Evolutionary conservation across 1,139 yeast genomes (phyloP).

Genomic region (Hansenula sp.): DNA sequence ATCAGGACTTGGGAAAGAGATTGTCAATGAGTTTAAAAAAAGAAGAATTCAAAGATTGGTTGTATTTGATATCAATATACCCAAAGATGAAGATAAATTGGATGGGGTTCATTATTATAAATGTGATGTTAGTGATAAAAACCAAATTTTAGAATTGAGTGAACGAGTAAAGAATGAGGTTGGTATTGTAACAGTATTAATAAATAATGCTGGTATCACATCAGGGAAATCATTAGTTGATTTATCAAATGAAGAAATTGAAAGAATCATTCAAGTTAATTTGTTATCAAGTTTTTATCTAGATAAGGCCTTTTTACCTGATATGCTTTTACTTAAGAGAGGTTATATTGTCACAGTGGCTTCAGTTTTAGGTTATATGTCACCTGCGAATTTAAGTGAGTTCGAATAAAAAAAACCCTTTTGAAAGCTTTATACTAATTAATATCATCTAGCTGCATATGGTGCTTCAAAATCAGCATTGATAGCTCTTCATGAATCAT

Average conservation of each 20-base stretch:
- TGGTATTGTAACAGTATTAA: constrained; percentile 61
- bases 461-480: constrained; percentile 90
- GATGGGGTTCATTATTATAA: constrained; percentile 47
- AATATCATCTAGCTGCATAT: constrained; percentile 41
- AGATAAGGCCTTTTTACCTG: constrained; percentile 66
- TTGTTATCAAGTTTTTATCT: constrained; percentile 67
- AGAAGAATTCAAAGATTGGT: constrained; percentile 45
- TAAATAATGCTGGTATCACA: constrained; percentile 82
- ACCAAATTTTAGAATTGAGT: constrained; percentile 35
- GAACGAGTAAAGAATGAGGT: constrained; percentile 34
- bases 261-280: constrained; percentile 58
- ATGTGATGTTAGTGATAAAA: constrained; percentile 64
- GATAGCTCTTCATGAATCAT: constrained; percentile 77
- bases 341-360: constrained; percentile 82
- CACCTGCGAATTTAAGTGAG: constrained; percentile 69
- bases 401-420: not conserved
- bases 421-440: not conserved
- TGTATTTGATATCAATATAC: constrained; percentile 55
- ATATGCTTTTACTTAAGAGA: constrained; percentile 54
- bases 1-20: constrained; percentile 66
- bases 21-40: constrained; percentile 43
- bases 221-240: constrained; percentile 55
- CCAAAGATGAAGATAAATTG: constrained; percentile 31
- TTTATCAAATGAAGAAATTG: constrained; percentile 53
- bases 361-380: constrained; percentile 76